Percentiles rank a stretch among this genome's conserved stretches.
Conservation (phyloP, 1,284 basidiomycete species). For the Naganishia liquefaciens region DNA sequence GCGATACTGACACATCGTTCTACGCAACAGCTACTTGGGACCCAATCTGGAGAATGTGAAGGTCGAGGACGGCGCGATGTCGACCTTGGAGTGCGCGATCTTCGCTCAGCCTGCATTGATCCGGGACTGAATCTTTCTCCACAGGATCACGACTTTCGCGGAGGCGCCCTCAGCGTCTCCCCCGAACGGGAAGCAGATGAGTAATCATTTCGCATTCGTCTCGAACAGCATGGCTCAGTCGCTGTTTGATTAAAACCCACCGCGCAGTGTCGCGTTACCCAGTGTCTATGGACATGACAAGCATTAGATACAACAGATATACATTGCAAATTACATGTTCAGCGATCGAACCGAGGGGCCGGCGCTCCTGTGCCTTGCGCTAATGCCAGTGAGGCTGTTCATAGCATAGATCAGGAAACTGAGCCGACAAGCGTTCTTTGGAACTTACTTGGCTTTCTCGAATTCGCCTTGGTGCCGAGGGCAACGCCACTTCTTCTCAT, state of each 20-base stretch:
- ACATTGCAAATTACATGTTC: not conserved
- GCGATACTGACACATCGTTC: not conserved
- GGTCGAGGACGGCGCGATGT: constrained; percentile 21
- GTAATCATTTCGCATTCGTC: constrained; percentile 13
- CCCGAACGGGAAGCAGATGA: not conserved
- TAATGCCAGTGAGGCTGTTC: constrained; percentile 9
- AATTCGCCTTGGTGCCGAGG: constrained; percentile 15
- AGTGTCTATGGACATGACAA: not conserved
- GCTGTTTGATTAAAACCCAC: not conserved
- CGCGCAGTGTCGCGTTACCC: too few species aligned
- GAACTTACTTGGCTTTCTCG: constrained; percentile 18
- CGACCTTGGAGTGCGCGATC: constrained; percentile 28
- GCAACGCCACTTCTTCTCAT: constrained; percentile 32
- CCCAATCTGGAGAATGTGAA: not conserved
- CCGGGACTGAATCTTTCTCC: not conserved
- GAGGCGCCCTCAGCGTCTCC: not conserved
- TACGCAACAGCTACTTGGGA: constrained; percentile 28
- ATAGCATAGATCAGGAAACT: not conserved
- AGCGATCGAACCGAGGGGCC: constrained; percentile 18
- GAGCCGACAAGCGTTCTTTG: not conserved
- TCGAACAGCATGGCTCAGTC: constrained; percentile 11
- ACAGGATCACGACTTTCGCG: constrained; percentile 17
- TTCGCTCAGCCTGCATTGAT: not conserved
- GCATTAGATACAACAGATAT: not conserved
- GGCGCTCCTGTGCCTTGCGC: constrained; percentile 23